Base-by-base conservation (phyloP, 176 grass and related monocot species). In the Juncus effusus region DNA sequence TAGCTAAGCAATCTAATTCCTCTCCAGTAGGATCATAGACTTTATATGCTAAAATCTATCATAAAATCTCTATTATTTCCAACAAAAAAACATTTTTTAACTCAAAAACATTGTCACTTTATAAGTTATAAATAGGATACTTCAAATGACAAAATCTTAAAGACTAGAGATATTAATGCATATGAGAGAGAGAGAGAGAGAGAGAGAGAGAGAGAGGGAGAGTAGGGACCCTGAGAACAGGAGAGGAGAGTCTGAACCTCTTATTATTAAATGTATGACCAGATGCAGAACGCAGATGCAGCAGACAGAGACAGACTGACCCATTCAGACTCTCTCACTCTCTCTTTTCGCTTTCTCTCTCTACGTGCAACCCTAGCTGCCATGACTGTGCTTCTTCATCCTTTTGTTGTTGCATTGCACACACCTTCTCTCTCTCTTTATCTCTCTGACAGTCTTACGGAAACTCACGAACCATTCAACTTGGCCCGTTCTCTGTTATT, bases 401-500 rank as follows among this genome's bases (percentile, higher is more conserved):
- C 52, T 10, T 13, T 56, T 10, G 52, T 10, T 56, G 52, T 11
- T 11, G 10, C 10, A 28, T 28, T 47, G 44, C 44, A 5, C 44
- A 16, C 8, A 45, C 1, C 12, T 19, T 42, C 11, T 60, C 42
- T 61, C 16, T 42, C 14, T 61, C 12, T 78, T 40, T 78, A 59
- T 70, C 56, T 75, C 83, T 78, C 75, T 73, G 79, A 74, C 75
- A 62, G 81, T 74, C 74, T 90, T 90, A 86, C 77, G 77, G 83
- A 90, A 95, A 90, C 82, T 86, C 79, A 81, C 81, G 86, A 86
- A 86, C 80, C 83, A 95, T 47, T 47, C 9, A 75, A 65, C 38
- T 51, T 39, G 42, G 52, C 40, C 50, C 10, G 12, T 38, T n/a
- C n/a, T 4, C n/a, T 4, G 54, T 56, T 71, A 39, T 58, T 58